Evolutionary conservation across 23 red algal genomes (phyloP), one percentile per base, ranked within the genome.

Genomic region (Cyanidiococcus yangmingshanensis): DNA sequence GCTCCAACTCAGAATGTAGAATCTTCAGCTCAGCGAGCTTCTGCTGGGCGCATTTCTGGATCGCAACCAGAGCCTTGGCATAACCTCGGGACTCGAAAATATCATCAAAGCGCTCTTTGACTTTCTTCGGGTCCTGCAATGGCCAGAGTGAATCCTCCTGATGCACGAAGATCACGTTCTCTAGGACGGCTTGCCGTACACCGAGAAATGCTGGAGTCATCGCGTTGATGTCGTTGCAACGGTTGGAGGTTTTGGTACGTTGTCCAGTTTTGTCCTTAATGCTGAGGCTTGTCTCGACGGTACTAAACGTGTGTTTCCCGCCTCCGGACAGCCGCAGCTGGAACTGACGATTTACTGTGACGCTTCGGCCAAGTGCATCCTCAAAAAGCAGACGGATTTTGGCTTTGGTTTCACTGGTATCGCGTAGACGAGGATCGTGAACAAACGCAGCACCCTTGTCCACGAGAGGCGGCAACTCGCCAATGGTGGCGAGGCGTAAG

Each of bases 141-240:
- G 94, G 94, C 94, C 94, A 98, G 35, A 87, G 74, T 16, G 86
- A 87, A 31, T 98, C 94, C 41, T 98, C 94, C 74, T 98, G 94
- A 58, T 98, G 94, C 26, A 98, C 94, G 75, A 98, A 98, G 2
- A 98, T 92, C 39, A 98, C 94, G 76, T 89, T 85, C 68, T 98
- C 90, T 33, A 98, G 39, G 16, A 98, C 79, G 16, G 94, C 82
- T 39, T 88, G 86, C 1, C 87, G 80, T 27, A 98, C 94, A 79
- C 88, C 80, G 85, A 98, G 90, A 1, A 98, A 37, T 26, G 90
- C 79, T 25, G 94, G 94, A 41, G 89, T 57, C 33, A 89, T 58
- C 41, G 58, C 75, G 57, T 98, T 98, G 17, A 98, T 68, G 67
- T 91, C 94, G 16, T 33, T 79, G 74, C 87, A 92, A 0, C 87